Base-by-base conservation (phyloP, 352 stramenopile genomes). In the Phytopythium chamaehyphon region DNA sequence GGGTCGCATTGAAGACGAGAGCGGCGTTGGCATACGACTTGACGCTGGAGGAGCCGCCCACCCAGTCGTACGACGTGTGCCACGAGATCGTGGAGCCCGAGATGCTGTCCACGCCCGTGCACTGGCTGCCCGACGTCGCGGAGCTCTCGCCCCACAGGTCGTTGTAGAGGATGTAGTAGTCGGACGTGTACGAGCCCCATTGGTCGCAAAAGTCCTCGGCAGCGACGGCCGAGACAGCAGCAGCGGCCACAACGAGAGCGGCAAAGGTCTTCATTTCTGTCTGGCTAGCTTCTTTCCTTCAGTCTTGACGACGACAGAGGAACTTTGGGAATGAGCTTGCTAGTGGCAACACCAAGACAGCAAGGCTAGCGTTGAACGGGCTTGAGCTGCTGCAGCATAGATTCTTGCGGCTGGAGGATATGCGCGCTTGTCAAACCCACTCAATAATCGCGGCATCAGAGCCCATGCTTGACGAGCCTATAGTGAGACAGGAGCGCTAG, bases 141-240 rank as follows among this genome's bases (percentile, higher is more conserved):
- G 65, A 58, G 21, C 57, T 55, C 31, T 64, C 23, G 37, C 47
- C 60, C 69, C 69, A 79, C 1, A 79, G 53, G 46, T 79, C 71
- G 66, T 79, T 79, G 60, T 79, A 79, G 8, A 79, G 45, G 5
- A 65, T 75, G 62, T 69, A 79, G 47, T 65, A 57, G 33, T 59
- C 62, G 1, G 63, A 51, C 4, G 54, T 67, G 6, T 47, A 42
- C 31, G 61, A 48, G 37, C 59, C 69, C 69, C 69, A 78, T 38
- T 69, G 64, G 19, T 61, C 65, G 45, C 43, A 48, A 23, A 22
- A 48, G 23, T 48, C 43, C 23, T 24, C 23, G 23, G 43, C 43
- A 16, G 23, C n/a, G 15, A 28, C 43, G 43, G 43, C 43, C 6
- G 43, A 48, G 23, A 48, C 23, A n/a, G 43, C 43, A 28, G 35